Base-by-base conservation (phyloP, 495 filamentous ascomycete species). In the Talaromyces proteolyticus region DNA sequence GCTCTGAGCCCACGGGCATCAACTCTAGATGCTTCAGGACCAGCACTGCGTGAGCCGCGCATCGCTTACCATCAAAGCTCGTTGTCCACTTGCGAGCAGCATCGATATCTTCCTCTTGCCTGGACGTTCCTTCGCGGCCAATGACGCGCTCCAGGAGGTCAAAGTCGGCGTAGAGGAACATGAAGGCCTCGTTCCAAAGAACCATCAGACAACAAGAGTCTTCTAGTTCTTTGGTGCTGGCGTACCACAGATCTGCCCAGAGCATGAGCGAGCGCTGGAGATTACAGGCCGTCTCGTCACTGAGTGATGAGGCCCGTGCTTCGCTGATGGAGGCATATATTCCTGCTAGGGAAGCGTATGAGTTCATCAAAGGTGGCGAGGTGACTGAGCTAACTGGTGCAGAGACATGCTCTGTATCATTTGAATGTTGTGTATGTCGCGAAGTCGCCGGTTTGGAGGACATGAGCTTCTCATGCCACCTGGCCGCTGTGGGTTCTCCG, bases 111-210 rank as follows among this genome's bases (percentile, higher is more conserved):
- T 29, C 12, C 12, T 29, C 6, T 29, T 5, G 6, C 6, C 6
- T 29, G 6, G 26, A 6, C 12, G 5, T 12, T 29, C 63, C 63
- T 40, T 64, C 50, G 12, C 63, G 54, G 8, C 63, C 63, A 7
- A 55, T 50, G 10, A 57, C 55, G 29, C 54, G 54, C 42, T 66
- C 63, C 3, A 70, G 53, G 3, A 67, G 48, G 37, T 69, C 59
- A 11, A 64, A 57, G 43, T 67, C 58, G 6, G 56, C 50, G 45
- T 62, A 63, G 0, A 69, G 48, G 16, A 40, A 50, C 46, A 69
- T 65, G 52, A 61, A 69, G 3, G 59, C 53, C 1, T 54, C 50
- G 29, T 70, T 65, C 67, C 67, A 70, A 19, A 70, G 54, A n/a
- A 70, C 55, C 23, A 58, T 55, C 6, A 70, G 56, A 48, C 52